Evolutionary conservation across 345 rosid species (phyloP).

Genomic region (Gossypium arboreum): DNA sequence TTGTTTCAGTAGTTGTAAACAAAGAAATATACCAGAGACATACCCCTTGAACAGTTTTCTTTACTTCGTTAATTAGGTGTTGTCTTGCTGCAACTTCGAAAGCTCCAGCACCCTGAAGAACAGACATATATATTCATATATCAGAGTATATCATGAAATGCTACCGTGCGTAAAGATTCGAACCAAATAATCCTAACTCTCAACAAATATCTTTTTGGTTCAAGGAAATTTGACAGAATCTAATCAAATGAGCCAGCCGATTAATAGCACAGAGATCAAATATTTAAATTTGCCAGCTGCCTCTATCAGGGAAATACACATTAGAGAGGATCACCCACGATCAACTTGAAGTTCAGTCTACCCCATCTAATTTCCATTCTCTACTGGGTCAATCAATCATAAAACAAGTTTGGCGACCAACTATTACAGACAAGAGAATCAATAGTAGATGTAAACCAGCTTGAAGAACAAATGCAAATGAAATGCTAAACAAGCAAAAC

Average conservation of each 20-base stretch:
- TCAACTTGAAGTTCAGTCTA: not conserved
- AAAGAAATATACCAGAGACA: not conserved
- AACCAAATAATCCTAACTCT: not conserved
- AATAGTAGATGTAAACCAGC: not conserved
- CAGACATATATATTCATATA: not conserved
- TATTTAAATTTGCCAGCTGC: not conserved
- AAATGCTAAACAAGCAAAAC: slow-evolving; percentile 55
- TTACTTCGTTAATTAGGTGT: slow-evolving; percentile 71
- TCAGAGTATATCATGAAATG: not conserved
- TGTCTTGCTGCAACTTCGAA: slow-evolving; percentile 98
- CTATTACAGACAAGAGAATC: not conserved
- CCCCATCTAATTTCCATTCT: not conserved
- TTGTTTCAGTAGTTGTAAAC: not conserved
- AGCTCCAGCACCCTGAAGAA: slow-evolving; percentile 88
- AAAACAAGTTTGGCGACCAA: not conserved
- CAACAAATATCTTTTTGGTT: not conserved
- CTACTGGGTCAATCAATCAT: not conserved
- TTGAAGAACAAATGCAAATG: not conserved
- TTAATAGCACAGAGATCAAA: not conserved
- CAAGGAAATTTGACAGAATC: not conserved
- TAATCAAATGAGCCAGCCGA: not conserved
- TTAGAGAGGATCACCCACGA: not conserved
- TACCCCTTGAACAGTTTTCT: slow-evolving; percentile 96
- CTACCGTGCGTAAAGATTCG: not conserved
- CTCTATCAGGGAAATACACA: not conserved